Evolutionary conservation across 2,329 filamentous ascomycete species (phyloP), one percentile per base, ranked within the genome.

Genomic region (Aspergillus cejpii): DNA sequence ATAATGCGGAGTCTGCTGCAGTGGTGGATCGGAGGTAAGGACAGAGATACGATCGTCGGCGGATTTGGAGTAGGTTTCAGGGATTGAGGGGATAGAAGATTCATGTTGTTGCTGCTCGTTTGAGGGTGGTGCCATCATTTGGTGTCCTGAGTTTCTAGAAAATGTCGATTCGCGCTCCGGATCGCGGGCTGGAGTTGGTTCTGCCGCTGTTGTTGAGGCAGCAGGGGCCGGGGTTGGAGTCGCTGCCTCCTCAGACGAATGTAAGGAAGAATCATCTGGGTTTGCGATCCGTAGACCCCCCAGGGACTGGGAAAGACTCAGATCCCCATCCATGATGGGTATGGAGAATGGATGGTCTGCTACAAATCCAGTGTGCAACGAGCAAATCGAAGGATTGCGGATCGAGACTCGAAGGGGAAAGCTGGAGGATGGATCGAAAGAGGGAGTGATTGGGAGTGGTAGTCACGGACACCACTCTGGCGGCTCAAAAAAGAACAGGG

Each of bases 201-300:
- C 14, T 31, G 28, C 28, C 14, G 54, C 44, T 39, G 43, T 34
- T 39, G 47, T 48, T 50, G 52, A 53, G 36, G 57, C 60, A 52
- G 50, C 49, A 53, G 55, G 52, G 23, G 33, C 45, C 44, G 45
- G 56, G 47, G 49, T 49, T n/a, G 56, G 48, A 36, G 53, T 54
- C n/a, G 48, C 41, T 46, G 63, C 53, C 49, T 64, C 63, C 44
- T 69, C 63, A 21, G 64, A 60, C 37, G 59, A 62, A 50, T 63
- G 60, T 43, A 66, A 54, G 49, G 73, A 73, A 49, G 79, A 77
- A 71, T 92, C 82, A 72, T 96, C 90, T 44, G 91, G 91, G 68
- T 97, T 98, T 60, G 92, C 91, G 68, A 98, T 97, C 67, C 91
- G 87, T 69, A 98, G 76, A 61, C 91, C 91, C 62, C 92, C 92